Evolutionary conservation across 805 yeast species (phyloP), one percentile per base, ranked within the genome.

Genomic region (Vanderwaltozyma yarrowii): DNA sequence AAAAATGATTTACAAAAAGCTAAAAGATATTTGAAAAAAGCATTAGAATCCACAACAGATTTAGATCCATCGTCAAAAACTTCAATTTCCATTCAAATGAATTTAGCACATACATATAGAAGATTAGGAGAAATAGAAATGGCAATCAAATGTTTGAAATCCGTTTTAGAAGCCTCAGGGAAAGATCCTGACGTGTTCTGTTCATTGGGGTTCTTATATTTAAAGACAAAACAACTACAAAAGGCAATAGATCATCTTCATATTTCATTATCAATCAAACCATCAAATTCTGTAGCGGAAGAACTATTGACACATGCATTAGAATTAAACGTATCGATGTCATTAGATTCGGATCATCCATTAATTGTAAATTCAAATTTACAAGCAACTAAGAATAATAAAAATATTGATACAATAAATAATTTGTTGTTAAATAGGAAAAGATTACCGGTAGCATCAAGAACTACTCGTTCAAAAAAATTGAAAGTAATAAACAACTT

Each of bases 91-190:
- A 82, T 92, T 20, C 85, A 84, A 56, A 72, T 85, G 18, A 88
- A 88, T 58, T 65, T 88, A 42, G 96, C 95, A 0, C 96, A 88
- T 57, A 94, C 88, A 4, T 86, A 81, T 56, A 65, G 96, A 44
- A 68, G 82, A 38, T 58, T 76, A 36, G 76, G 75, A 35, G 67
- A 71, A 36, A 73, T 68, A 40, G 74, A 75, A 33, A 75, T 77
- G 52, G 81, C 96, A 0, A 65, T 87, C 30, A 71, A 67, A 33
- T 81, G 82, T 52, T 89, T 92, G 57, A 76, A 76, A 42, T 78
- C 78, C 46, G 95, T 92, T 3, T 58, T 83, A 25, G 77, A 74
- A 45, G 66, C 80, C 13, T 71, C 85, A 23, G 77, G 77, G 30
- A 73, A 73, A 39, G 92, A 86, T 56, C 70, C 84, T 31, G 85